These are phyloP conservation scores for Sporothrix euskadiensis DNA, from an alignment of 2,329 filamentous ascomycete genomes.

Conservation along the genomic window DNA sequence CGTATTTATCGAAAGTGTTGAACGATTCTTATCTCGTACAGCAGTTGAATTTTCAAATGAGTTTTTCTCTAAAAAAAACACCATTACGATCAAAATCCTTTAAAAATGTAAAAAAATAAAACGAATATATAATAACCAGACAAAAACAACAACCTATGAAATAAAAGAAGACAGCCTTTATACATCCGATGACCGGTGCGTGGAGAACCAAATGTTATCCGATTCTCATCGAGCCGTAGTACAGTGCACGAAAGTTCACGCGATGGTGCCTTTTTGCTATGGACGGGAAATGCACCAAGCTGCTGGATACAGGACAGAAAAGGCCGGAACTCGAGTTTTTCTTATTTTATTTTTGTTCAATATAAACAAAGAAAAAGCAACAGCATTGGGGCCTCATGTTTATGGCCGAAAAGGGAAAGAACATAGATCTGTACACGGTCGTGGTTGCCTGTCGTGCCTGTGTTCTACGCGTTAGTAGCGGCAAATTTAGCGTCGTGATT, in stretches of 20 bases:
- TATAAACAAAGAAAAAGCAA: not conserved
- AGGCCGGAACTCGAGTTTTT: too few relatives aligned
- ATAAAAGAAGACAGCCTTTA: too few relatives aligned
- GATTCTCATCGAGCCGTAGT: too few relatives aligned
- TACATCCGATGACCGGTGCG: too few relatives aligned
- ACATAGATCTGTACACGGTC: not conserved
- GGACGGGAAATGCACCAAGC: too few relatives aligned
- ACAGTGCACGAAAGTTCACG: too few relatives aligned
- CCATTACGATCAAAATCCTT: not conserved
- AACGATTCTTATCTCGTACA: too few relatives aligned
- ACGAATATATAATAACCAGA: not conserved
- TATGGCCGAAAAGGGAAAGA: constrained; percentile 1
- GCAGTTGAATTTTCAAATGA: too few relatives aligned
- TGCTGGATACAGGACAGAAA: too few relatives aligned
- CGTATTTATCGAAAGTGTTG: too few relatives aligned
- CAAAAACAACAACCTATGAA: not conserved
- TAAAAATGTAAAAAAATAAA: not conserved
- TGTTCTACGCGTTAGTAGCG: not conserved
- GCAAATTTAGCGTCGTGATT: not conserved
- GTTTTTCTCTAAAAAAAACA: not conserved
- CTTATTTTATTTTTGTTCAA: not conserved
- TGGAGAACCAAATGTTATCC: too few relatives aligned
- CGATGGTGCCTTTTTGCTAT: too few relatives aligned
- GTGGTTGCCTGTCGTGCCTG: constrained; percentile 4
- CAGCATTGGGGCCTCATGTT: not conserved